These are phyloP conservation scores for Alternaria solani DNA, from an alignment of 2,329 filamentous ascomycete genomes.

Conservation along the genomic window DNA sequence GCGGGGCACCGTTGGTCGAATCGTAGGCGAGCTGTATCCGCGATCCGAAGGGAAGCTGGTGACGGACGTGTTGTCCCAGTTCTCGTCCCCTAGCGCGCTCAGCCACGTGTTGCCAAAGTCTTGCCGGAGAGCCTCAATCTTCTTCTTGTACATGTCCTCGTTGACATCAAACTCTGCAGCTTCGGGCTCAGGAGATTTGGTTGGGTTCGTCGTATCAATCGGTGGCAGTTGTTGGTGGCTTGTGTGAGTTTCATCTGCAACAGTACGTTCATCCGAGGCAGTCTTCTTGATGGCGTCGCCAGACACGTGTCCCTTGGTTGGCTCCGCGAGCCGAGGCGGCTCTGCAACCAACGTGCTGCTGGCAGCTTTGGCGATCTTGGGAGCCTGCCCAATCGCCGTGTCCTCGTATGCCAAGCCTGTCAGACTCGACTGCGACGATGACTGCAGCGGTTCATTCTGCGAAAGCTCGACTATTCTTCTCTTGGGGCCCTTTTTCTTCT, in stretches of 20 bases:
- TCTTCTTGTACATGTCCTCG: conserved; percentile 83
- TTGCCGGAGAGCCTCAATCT: conserved; percentile 84
- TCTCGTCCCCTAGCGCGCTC: conserved; percentile 82
- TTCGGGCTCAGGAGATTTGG: conserved; percentile 26
- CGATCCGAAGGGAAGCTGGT: conserved; percentile 44
- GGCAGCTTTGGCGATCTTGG: conserved; percentile 25
- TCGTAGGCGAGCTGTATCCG: conserved; percentile 42
- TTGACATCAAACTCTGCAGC: conserved; percentile 68
- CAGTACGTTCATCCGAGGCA: conserved; percentile 28
- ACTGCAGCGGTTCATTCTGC: conserved; percentile 53
- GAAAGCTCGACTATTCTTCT: conserved; percentile 67
- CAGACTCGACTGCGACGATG: conserved; percentile 35
- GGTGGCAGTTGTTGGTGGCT: conserved; percentile 42
- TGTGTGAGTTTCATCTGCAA: conserved; percentile 31
- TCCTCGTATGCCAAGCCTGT: conserved; percentile 42
- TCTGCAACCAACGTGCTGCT: conserved; percentile 21
- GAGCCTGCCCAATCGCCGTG: conserved; percentile 28
- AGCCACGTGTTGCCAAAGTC: conserved; percentile 90
- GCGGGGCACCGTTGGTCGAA: conserved; percentile 42
- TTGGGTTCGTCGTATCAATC: conserved; percentile 40
- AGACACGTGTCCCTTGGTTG: conserved; percentile 25
- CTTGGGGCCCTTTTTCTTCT: conserved; percentile 66
- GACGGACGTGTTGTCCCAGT: conserved; percentile 55
- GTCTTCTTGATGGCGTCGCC: conserved; percentile 45
- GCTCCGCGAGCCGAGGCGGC: conserved; percentile 41